Evolutionary conservation across 1,284 basidiomycete genomes (phyloP), one percentile per base, ranked within the genome.

Genomic region (Melampsora abietis-canadensis): DNA sequence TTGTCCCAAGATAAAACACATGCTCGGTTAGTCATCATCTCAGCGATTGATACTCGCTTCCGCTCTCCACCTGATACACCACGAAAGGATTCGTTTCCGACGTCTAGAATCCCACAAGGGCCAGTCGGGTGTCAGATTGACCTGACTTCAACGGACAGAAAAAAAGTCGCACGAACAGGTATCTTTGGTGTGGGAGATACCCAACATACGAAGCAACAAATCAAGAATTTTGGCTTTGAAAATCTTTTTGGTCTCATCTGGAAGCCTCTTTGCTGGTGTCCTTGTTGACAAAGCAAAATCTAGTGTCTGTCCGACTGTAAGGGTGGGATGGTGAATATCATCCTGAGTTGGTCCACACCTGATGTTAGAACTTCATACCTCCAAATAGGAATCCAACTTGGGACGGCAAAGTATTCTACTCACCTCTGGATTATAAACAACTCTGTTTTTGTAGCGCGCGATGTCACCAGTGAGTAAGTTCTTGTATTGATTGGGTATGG

Each of bases 51-150:
- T 27, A 88, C 87, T 76, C 87, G 85, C 82, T 88, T 88, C 51
- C 86, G 81, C 81, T 92, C 89, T 15, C 92, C 92, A 21, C 91
- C 92, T 31, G 88, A 89, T 0, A 93, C 87, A 65, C 92, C 92
- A 6, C 90, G 84, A 2, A 92, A 84, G 4, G 86, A 85, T 4
- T 88, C 88, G 81, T 92, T 87, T 2, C 92, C 92, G 27, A 93
- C 89, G 21, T 17, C 63, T 65, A 30, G 12, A 62, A 12, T 19
- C 24, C 24, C 24, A 61, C 1, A 30, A 61, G 59, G 17, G 17
- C 34, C 30, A 62, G 4, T 19, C 30, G n/a, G 19, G 19, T 44
- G 12, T 44, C 12, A 44, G 40, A 44, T 14, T 15, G 14, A 44
- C 40, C 14, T 15, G 40, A 44, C 10, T 10, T 44, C 75, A 12